Percentiles rank a stretch among this genome's conserved stretches.
These are phyloP conservation scores for Candida andamanensis DNA, from an alignment of 805 yeast species.

Conservation along the genomic window DNA sequence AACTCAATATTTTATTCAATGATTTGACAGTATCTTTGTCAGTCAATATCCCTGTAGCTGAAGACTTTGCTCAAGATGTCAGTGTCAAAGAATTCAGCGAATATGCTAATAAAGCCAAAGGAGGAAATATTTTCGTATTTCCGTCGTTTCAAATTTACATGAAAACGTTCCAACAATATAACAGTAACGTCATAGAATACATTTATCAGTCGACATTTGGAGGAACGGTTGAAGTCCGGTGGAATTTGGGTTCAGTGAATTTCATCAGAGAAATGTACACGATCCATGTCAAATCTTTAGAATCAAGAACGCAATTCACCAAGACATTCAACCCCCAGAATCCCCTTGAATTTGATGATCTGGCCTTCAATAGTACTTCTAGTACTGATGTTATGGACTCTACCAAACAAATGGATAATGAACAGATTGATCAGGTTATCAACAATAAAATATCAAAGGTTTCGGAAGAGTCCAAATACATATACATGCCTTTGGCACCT, in stretches of 20 bases:
- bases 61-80: constrained; percentile 41
- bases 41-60: constrained; percentile 46
- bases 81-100: constrained; percentile 51
- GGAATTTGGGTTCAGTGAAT: constrained; percentile 91
- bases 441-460: constrained; percentile 35
- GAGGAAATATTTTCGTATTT: constrained; percentile 75
- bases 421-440: constrained; percentile 31
- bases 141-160: constrained; percentile 73
- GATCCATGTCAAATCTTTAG: constrained; percentile 70
- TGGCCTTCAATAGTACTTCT: constrained; percentile 6
- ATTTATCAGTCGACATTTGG: constrained; percentile 70
- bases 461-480: constrained; percentile 37
- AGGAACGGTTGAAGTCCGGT: constrained; percentile 83
- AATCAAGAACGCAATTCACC: constrained; percentile 46
- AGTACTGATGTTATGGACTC: constrained; percentile 1
- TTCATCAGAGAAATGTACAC: constrained; percentile 92
- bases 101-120: constrained; percentile 55
- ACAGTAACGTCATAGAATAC: constrained; percentile 56
- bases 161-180: constrained; percentile 63
- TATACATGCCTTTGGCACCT: constrained; percentile 60
- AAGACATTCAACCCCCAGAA: constrained; percentile 18
- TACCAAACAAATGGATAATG: not conserved
- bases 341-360: constrained; percentile 11
- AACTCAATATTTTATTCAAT: constrained; percentile 54
- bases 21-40: constrained; percentile 68